Evolutionary conservation across 2,329 filamentous ascomycete species (phyloP), one percentile per base, ranked within the genome.

Genomic region (Colletotrichum cuscutae): DNA sequence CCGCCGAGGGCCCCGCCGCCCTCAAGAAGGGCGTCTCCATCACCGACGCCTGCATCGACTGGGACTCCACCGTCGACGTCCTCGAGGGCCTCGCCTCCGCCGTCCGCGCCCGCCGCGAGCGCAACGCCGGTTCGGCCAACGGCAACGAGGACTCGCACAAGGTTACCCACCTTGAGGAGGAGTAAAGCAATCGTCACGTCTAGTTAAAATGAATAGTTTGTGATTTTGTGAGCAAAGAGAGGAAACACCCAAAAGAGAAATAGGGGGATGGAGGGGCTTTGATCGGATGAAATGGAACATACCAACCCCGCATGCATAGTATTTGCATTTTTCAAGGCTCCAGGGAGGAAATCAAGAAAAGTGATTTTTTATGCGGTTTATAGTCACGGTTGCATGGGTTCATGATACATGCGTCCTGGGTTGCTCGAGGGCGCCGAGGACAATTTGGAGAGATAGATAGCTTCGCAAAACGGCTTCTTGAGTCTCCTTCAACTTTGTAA

Each of bases 11-110:
- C 9, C 93, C 93, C 8, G 82, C 90, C 1, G 93, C 84, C 8
- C 88, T 98, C 64, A 94, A 95, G 87, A 95, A 94, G 85, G 95
- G 95, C 77, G 93, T 98, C 79, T 96, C 93, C 83, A 98, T 98
- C 84, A 98, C 95, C 1, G 95, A 98, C 82, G 96, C 95, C 68
- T 99, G 96, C 86, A 98, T 99, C 81, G 88, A 94, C 87, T 98
- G 96, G 96, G 94, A 97, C 15, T 89, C 87, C 65, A 98, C 95
- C 1, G 90, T 97, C 54, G 86, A 89, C 1, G 94, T 97, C 1
- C 88, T 98, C 28, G 93, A 98, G 83, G 89, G 96, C 77, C 89
- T 98, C 35, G 95, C 97, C 6, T 90, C 91, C n/a, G 94, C 94
- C 46, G 93, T 98, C 65, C 90, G 94, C 64, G 89, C 90, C 75